Evolutionary conservation across 371 early-diverging fungal genomes (phyloP).

Genomic region (Mucor piriformis): DNA sequence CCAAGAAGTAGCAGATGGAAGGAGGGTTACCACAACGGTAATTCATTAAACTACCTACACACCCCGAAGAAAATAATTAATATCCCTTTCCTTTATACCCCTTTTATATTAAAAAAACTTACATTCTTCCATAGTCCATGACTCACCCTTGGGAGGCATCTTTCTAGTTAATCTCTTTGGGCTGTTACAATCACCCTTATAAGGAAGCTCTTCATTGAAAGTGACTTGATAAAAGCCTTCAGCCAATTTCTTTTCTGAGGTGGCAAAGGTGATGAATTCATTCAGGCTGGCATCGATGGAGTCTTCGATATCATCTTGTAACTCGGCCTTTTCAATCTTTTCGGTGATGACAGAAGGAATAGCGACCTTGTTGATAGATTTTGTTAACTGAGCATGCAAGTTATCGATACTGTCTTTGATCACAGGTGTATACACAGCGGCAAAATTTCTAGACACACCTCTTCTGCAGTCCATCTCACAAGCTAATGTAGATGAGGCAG

Average conservation of each 20-base stretch:
- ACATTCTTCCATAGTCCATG: constrained; percentile 65
- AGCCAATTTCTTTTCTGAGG: constrained; percentile 33
- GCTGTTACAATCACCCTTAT: constrained; percentile 68
- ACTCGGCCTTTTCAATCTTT: constrained; percentile 30
- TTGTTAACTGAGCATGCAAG: constrained; percentile 33
- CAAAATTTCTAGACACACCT: constrained; percentile 57
- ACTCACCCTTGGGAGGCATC: constrained; percentile 59
- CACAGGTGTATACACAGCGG: constrained; percentile 50
- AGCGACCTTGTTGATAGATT: constrained; percentile 28
- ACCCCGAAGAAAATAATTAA: background rate
- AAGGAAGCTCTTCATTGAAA: constrained; percentile 60
- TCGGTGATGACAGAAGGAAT: constrained; percentile 32
- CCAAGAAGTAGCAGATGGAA: constrained; percentile 64
- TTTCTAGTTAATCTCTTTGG: constrained; percentile 50
- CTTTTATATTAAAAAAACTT: constrained; percentile 17
- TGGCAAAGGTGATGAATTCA: constrained; percentile 19
- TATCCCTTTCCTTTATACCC: background rate
- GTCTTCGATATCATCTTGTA: constrained; percentile 33
- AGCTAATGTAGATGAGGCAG: constrained; percentile 30
- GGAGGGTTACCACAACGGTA: constrained; percentile 74
- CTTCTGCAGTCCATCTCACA: constrained; percentile 63
- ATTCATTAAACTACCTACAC: constrained; percentile 54
- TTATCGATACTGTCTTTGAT: constrained; percentile 31
- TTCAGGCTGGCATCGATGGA: constrained; percentile 25
- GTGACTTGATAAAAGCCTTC: constrained; percentile 53